These are phyloP conservation scores for Trichoderma polysporum DNA, from an alignment of 2,329 filamentous ascomycete genomes.

Conservation along the genomic window DNA sequence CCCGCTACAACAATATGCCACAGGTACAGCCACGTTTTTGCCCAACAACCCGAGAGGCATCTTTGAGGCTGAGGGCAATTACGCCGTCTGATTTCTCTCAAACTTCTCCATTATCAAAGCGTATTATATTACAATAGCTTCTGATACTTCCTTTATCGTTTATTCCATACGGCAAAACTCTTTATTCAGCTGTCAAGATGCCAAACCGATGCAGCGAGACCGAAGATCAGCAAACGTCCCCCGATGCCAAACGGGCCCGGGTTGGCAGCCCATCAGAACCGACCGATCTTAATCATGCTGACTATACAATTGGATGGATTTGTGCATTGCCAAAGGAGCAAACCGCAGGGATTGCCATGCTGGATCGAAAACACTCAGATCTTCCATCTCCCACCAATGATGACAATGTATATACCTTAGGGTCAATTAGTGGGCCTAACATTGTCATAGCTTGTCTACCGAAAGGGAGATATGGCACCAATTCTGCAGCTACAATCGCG, in stretches of 20 bases:
- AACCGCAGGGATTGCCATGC: background rate
- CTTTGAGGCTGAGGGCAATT: no score
- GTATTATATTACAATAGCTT: no score
- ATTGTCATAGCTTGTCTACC: background rate
- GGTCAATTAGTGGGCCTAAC: background rate
- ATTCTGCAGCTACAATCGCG: background rate
- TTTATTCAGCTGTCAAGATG: no score
- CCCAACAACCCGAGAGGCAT: no score
- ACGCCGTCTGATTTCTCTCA: no score
- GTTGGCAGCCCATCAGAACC: background rate
- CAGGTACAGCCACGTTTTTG: no score
- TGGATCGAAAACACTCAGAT: background rate
- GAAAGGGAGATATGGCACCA: background rate
- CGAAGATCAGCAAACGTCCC: background rate
- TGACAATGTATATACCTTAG: background rate
- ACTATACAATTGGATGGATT: conserved; percentile 20
- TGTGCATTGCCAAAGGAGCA: background rate
- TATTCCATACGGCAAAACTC: no score
- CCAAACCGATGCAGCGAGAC: background rate
- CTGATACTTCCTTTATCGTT: no score
- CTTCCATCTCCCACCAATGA: background rate
- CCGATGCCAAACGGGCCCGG: background rate
- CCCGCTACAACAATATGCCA: no score
- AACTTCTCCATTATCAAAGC: no score
- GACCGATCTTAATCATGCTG: background rate